These are phyloP conservation scores for Agapanthus africanus DNA, from an alignment of 106 monocot genomes.

Conservation along the genomic window DNA sequence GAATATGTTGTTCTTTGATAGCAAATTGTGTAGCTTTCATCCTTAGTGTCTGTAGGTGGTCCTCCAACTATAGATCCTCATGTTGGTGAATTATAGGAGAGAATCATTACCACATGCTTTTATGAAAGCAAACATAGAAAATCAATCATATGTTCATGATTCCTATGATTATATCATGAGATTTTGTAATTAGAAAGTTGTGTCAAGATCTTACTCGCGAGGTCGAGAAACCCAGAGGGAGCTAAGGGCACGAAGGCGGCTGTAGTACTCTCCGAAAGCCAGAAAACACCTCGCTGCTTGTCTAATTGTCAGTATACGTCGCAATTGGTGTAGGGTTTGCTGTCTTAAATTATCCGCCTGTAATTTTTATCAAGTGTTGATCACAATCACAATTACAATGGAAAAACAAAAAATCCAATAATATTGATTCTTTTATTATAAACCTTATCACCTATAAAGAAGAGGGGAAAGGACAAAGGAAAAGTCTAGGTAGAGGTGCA, in stretches of 20 bases:
- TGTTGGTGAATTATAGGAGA: slow-evolving; percentile 4
- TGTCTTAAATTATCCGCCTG: slow-evolving; percentile 62
- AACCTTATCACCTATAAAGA: no score
- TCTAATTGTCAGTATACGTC: slow-evolving; percentile 32
- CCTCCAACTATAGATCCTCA: neutral
- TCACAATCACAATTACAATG: no score
- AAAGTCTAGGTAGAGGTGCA: neutral
- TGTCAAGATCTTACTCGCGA: slow-evolving; percentile 39
- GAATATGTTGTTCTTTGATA: neutral
- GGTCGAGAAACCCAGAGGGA: slow-evolving; percentile 55
- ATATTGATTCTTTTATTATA: no score
- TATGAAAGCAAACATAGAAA: neutral
- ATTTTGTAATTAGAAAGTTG: neutral
- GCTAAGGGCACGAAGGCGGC: slow-evolving; percentile 50
- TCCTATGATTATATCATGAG: neutral
- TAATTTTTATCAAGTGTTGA: no score
- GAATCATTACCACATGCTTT: no score
- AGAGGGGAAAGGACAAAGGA: no score
- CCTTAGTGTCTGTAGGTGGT: neutral
- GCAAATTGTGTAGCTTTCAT: slow-evolving; percentile 4
- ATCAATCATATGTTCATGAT: neutral
- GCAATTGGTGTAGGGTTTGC: slow-evolving; percentile 45
- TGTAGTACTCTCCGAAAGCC: slow-evolving; percentile 46
- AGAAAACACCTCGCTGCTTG: slow-evolving; percentile 50
- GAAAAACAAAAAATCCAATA: no score